These are phyloP conservation scores for Phytophthora ohioensis DNA, from an alignment of 352 stramenopile genomes.

Conservation along the genomic window DNA sequence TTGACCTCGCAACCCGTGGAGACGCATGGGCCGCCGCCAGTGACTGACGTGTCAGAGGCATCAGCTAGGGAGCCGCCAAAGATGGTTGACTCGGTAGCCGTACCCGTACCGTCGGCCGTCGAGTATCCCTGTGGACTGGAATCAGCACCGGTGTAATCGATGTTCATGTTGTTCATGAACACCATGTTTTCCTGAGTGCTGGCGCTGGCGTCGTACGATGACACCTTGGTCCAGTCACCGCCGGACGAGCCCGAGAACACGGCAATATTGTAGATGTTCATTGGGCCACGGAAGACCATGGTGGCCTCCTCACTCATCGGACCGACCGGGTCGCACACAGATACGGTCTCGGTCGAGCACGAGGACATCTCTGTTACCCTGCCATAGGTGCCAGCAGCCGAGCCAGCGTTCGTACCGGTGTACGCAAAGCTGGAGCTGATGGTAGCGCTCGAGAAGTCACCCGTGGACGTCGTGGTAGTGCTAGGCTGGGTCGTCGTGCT, in stretches of 20 bases:
- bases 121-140: slow-evolving; percentile 62
- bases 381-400: slow-evolving; percentile 51
- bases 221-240: slow-evolving; percentile 55
- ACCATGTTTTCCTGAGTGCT: slow-evolving; percentile 56
- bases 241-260: slow-evolving; percentile 47
- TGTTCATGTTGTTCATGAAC: slow-evolving; percentile 74
- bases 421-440: slow-evolving; percentile 66
- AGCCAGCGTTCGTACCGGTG: slow-evolving; percentile 47
- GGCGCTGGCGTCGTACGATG: slow-evolving; percentile 46
- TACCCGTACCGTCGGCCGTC: slow-evolving; percentile 40
- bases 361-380: slow-evolving; percentile 48
- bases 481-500: slow-evolving; percentile 11
- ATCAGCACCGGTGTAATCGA: slow-evolving; percentile 56
- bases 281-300: slow-evolving; percentile 65
- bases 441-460: slow-evolving; percentile 46
- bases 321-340: slow-evolving; percentile 47
- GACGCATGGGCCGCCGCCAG: slow-evolving; percentile 58
- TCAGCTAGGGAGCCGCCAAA: slow-evolving; percentile 62
- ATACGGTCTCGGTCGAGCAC: slow-evolving; percentile 47
- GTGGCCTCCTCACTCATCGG: slow-evolving; percentile 63
- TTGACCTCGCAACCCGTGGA: slow-evolving; percentile 77
- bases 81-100: slow-evolving; percentile 40
- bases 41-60: slow-evolving; percentile 52
- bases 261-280: slow-evolving; percentile 71
- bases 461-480: slow-evolving; percentile 19